phyloP scores from a whole-genome alignment of 148 eudicot genomes.

The Cornus florida region DNA sequence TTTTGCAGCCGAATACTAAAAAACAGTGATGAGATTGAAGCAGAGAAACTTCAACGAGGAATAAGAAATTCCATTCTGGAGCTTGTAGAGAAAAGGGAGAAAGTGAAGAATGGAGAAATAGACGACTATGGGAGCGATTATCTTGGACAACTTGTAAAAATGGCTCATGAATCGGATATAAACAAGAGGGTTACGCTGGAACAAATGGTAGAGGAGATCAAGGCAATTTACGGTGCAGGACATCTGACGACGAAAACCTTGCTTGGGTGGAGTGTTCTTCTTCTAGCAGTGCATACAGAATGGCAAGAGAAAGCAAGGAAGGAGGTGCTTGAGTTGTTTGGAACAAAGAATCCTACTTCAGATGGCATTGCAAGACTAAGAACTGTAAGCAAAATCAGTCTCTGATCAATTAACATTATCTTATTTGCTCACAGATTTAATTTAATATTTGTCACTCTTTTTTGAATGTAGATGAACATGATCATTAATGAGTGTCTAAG shows the following conservation, averaged over 20 bases:
- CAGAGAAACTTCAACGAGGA: conserved; percentile 34
- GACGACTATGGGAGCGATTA: conserved; percentile 31
- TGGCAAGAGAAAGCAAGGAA: conserved; percentile 27
- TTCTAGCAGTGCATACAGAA: conserved; percentile 15
- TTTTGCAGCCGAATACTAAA: conserved; percentile 27
- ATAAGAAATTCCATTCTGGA: conserved; percentile 36
- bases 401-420: neutral
- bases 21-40: conserved; percentile 38
- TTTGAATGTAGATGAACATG: conserved; percentile 36
- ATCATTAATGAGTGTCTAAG: conserved; percentile 40
- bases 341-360: conserved; percentile 14
- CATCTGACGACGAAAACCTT: conserved; percentile 46
- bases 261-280: conserved; percentile 18
- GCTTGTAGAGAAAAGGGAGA: conserved; percentile 31
- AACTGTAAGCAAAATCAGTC: conserved; percentile 8
- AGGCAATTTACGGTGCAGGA: conserved; percentile 45
- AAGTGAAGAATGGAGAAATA: conserved; percentile 3
- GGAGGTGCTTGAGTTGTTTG: conserved; percentile 17
- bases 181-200: conserved; percentile 37
- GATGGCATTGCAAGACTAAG: conserved; percentile 22
- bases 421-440: neutral
- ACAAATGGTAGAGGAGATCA: conserved; percentile 55
- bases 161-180: conserved; percentile 16
- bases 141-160: conserved; percentile 44
- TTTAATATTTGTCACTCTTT: neutral